phyloP scores from a whole-genome alignment of 257 asterid species.

The Fraxinus americana region DNA sequence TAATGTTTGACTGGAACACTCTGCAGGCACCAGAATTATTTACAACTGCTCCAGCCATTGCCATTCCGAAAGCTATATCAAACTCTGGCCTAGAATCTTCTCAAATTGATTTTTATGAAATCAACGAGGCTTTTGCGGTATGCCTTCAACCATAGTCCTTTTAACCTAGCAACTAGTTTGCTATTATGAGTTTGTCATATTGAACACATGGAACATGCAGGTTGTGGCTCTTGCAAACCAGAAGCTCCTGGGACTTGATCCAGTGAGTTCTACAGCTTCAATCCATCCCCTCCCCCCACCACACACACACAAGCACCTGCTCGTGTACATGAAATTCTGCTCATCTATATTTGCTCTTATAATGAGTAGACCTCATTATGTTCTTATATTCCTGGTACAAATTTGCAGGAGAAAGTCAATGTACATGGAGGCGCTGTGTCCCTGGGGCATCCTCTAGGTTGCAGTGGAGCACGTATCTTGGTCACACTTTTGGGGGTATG shows the following conservation, averaged over 20 bases:
- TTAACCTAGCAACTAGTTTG: conserved; percentile 1
- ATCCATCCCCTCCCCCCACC: neutral
- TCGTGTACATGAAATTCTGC: neutral
- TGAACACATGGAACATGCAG: conserved; percentile 42
- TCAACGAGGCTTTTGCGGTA: conserved; percentile 98
- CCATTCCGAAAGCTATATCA: conserved; percentile 91
- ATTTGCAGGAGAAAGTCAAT: conserved; percentile 80
- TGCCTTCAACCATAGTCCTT: conserved; percentile 23
- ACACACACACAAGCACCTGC: neutral
- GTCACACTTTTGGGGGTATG: conserved; percentile 96
- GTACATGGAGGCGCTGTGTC: conserved; percentile 97
- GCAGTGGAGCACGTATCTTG: conserved; percentile 99
- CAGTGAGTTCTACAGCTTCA: conserved; percentile 52
- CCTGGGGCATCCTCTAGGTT: conserved; percentile 97
- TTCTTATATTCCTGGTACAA: conserved; percentile 19
- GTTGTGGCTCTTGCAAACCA: conserved; percentile 98
- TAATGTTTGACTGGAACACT: conserved; percentile 18
- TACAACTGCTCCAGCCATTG: conserved; percentile 94
- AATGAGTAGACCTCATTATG: neutral
- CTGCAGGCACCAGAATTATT: conserved; percentile 93
- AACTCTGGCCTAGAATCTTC: conserved; percentile 85
- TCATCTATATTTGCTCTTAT: neutral
- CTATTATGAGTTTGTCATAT: neutral
- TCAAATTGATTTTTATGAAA: conserved; percentile 85
- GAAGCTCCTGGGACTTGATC: conserved; percentile 69